phyloP scores from a whole-genome alignment of 1,284 basidiomycete genomes.

The Takashimella koratensis region DNA sequence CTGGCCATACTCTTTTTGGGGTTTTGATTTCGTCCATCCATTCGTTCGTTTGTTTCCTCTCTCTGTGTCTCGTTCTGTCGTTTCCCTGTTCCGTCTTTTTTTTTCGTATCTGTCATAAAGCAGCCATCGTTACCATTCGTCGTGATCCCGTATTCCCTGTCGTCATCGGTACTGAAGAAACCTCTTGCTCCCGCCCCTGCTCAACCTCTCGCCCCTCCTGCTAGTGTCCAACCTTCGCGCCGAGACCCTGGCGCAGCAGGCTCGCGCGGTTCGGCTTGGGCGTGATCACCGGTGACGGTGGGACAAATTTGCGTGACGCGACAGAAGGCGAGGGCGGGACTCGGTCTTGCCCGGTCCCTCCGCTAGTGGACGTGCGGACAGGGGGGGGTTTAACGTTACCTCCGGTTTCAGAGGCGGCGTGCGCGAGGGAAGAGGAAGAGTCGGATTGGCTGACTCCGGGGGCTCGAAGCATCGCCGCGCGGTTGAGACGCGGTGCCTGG shows the following conservation, averaged over 20 bases:
- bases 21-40: too few relatives aligned
- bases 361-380: background rate
- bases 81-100: background rate
- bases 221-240: background rate
- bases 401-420: background rate
- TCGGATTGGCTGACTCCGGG: conserved; percentile 31
- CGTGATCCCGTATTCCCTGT: background rate
- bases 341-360: background rate
- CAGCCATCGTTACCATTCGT: background rate
- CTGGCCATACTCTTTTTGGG: too few relatives aligned
- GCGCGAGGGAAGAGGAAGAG: conserved; percentile 6
- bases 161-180: background rate
- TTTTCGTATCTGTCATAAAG: background rate
- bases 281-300: background rate
- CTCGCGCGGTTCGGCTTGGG: background rate
- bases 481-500: conserved; percentile 38
- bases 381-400: background rate
- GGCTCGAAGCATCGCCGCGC: conserved; percentile 34
- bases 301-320: too few relatives aligned
- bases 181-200: too few relatives aligned
- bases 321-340: background rate
- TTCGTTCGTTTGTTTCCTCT: background rate
- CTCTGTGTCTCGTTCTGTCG: background rate
- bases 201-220: background rate
- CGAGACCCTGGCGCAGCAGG: background rate